Evolutionary conservation across 441 rosid species (phyloP), one percentile per base, ranked within the genome.

Genomic region (Gossypium schwendimanii): DNA sequence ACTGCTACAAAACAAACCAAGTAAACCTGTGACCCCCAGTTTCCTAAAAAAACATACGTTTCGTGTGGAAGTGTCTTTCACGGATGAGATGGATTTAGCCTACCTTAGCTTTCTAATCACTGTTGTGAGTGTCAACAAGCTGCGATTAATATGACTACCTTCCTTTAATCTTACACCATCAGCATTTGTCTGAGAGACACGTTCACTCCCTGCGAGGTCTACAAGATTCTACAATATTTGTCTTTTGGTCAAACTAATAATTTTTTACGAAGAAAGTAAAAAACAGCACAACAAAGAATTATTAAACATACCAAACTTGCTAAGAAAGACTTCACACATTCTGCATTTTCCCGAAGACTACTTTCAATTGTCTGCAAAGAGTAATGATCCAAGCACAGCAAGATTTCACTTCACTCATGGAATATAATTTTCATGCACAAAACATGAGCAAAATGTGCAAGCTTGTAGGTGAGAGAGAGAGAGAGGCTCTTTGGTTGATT

Each of bases 141-240:
- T 93, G 39, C 96, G 93, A 77, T 93, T 93, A 54, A 91, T 93
- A 78, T 93, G 98, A 76, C 89, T 86, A 23, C 97, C 97, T 85
- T 93, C 98, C 84, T 93, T 93, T 76, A 91, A 79, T 80, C 97
- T 86, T 66, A 80, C 72, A 52, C 96, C 96, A 81, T 82, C 90
- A 6, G 96, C 88, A 64, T 88, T 87, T 74, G 98, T 91, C 81
- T 90, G 96, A 70, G 86, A 82, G 62, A 86, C 92, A 70, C 96
- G 96, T 76, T 93, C 98, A 75, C 98, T 91, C 80, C 98, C 98
- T 76, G 98, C 98, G 60, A 93, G 97, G 82, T 93, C 98, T 76
- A 93, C 98, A 59, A 93, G 91, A 82, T 91, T 93, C 98, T 93
- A 87, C 73, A 76, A 57, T 81, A 44, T 26, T 68, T 60, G 55